Evolutionary conservation across 2,329 filamentous ascomycete species (phyloP).

Genomic region (Fusarium tricinctum): DNA sequence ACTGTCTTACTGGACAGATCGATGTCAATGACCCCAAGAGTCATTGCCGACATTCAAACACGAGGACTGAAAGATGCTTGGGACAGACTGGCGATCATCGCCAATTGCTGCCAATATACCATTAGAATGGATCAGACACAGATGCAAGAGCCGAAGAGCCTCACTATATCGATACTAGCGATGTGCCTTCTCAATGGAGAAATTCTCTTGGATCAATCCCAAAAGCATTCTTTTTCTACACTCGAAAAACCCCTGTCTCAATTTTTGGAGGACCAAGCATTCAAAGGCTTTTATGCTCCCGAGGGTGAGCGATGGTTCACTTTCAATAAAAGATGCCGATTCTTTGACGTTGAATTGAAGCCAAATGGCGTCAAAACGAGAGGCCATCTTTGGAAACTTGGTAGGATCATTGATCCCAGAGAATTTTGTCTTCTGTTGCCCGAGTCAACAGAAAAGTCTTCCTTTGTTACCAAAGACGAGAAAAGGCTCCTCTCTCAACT

Average conservation of each 20-base stretch:
- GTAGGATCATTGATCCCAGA: neutral
- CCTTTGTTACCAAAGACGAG: neutral
- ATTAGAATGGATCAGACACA: neutral
- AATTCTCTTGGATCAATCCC: neutral
- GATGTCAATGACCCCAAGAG: neutral
- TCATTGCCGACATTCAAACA: neutral
- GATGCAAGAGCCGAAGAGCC: neutral
- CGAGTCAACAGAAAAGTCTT: too few species aligned
- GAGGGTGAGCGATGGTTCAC: neutral
- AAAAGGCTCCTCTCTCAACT: neutral
- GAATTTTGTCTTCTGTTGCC: neutral
- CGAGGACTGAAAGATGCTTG: neutral
- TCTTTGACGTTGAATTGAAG: neutral
- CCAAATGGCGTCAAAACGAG: neutral
- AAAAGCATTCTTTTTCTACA: neutral
- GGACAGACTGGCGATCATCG: conserved; percentile 13
- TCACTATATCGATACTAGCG: conserved; percentile 6
- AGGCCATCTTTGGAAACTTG: neutral
- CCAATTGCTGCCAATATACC: conserved; percentile 7
- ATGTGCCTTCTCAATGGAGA: conserved; percentile 8
- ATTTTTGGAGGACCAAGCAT: neutral
- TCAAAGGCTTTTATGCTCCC: neutral
- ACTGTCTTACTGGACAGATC: neutral
- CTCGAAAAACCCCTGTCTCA: neutral
- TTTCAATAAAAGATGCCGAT: neutral